Evolutionary conservation across 441 rosid species (phyloP).

Genomic region (Erysimum cheiri): DNA sequence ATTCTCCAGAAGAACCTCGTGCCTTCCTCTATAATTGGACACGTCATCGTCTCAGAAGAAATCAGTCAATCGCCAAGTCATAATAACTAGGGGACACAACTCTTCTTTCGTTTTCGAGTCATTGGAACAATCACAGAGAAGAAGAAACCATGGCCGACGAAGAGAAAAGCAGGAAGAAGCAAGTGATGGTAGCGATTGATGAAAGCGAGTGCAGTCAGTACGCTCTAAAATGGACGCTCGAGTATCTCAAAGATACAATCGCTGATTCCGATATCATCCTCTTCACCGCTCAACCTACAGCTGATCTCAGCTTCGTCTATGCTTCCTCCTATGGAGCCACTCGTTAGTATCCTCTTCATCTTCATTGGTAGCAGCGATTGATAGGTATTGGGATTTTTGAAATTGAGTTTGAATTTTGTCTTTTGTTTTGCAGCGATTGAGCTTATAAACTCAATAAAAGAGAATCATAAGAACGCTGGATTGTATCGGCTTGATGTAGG

Average conservation of each 20-base stretch:
- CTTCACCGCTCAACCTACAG: conserved; percentile 58
- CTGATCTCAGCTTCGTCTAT: conserved; percentile 47
- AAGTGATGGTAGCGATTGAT: conserved; percentile 76
- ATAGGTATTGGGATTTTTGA: neutral
- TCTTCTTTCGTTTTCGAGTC: neutral
- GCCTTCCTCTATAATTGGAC: no score
- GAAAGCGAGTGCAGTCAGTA: conserved; percentile 64
- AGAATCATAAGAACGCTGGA: conserved; percentile 57
- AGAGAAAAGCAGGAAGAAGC: conserved; percentile 49
- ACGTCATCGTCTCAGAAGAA: neutral
- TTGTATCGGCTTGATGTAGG: conserved; percentile 56
- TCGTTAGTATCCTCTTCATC: conserved; percentile 47
- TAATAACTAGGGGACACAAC: no score
- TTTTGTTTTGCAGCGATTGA: conserved; percentile 55
- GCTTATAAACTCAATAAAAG: conserved; percentile 53
- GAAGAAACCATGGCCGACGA: conserved; percentile 30
- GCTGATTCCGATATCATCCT: conserved; percentile 51
- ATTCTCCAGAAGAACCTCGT: no score
- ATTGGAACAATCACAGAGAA: neutral
- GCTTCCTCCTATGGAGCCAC: conserved; percentile 60
- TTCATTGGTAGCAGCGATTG: no score
- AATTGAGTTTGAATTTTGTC: neutral
- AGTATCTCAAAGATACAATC: conserved; percentile 51
- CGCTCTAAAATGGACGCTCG: conserved; percentile 68
- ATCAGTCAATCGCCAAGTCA: no score